Evolutionary conservation across 2,329 filamentous ascomycete species (phyloP).

Genomic region (Verticillium albo-atrum): DNA sequence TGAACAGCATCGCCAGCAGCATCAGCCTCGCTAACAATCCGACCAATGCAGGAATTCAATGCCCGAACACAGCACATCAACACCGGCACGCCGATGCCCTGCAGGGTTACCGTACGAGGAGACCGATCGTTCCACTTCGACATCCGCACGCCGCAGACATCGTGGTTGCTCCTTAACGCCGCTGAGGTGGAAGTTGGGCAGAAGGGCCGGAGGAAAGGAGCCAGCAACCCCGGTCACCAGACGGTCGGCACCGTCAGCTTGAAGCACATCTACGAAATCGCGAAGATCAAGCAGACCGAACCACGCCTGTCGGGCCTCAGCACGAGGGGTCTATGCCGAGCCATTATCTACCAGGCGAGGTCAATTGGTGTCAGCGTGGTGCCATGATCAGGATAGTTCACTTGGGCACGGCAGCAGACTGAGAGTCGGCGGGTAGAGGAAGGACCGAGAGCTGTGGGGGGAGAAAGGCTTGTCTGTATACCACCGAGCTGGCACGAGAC

Average conservation of each 20-base stretch:
- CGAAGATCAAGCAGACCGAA: conserved; percentile 87
- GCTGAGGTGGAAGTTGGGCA: conserved; percentile 68
- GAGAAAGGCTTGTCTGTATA: neutral
- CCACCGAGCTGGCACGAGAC: neutral
- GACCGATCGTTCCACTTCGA: conserved; percentile 94
- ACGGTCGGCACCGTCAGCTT: conserved; percentile 80
- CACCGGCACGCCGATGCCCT: conserved; percentile 80
- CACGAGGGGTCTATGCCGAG: conserved; percentile 67
- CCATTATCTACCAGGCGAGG: conserved; percentile 70
- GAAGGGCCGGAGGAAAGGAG: conserved; percentile 75
- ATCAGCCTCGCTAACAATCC: conserved; percentile 5
- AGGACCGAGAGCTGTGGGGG: neutral
- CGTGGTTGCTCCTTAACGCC: conserved; percentile 81
- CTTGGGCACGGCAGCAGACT: neutral
- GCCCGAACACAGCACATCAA: conserved; percentile 83
- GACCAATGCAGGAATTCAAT: conserved; percentile 77
- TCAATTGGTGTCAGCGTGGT: conserved; percentile 71
- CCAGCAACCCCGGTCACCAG: conserved; percentile 69
- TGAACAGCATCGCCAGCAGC: neutral
- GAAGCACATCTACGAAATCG: conserved; percentile 97
- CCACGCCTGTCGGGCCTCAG: conserved; percentile 67
- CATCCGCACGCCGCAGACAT: conserved; percentile 88
- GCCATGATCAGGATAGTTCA: conserved; percentile 36
- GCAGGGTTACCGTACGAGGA: conserved; percentile 84
- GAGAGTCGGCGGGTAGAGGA: neutral